Conservation (phyloP, 2,329 filamentous ascomycete genomes). For the Pseudopyricularia cyperi region DNA sequence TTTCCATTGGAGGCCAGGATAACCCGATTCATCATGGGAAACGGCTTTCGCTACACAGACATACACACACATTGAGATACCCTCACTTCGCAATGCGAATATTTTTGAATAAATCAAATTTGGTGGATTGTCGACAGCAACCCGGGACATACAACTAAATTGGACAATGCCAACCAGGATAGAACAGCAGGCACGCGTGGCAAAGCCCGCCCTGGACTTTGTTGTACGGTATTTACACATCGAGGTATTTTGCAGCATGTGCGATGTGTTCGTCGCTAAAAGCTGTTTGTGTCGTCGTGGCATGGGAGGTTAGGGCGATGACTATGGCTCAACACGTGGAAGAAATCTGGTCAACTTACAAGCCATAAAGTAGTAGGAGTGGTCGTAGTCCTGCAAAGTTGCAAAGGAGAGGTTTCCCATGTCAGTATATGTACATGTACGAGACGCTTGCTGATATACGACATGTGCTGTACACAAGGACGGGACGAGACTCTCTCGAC, state of each 20-base stretch:
- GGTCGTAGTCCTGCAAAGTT: constrained; percentile 64
- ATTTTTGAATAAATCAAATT: not conserved
- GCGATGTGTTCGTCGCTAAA: constrained; percentile 86
- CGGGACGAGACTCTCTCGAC: not conserved
- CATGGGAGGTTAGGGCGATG: not conserved
- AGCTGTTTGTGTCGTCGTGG: constrained; percentile 19
- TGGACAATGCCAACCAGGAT: no score
- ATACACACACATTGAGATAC: not conserved
- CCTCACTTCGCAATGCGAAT: not conserved
- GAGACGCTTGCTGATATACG: no score
- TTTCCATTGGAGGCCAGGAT: not conserved
- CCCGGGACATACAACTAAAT: no score
- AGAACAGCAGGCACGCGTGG: no score
- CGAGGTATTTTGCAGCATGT: constrained; percentile 76
- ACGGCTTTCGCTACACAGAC: not conserved
- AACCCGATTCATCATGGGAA: not conserved
- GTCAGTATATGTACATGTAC: no score
- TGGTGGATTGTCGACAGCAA: no score
- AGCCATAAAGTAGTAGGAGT: constrained; percentile 95
- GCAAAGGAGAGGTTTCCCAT: not conserved
- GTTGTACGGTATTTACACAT: constrained; percentile 5
- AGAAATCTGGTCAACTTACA: not conserved
- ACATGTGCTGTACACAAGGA: no score
- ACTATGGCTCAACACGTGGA: not conserved
- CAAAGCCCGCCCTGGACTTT: no score